Evolutionary conservation across 2,329 filamentous ascomycete species (phyloP).

Genomic region (Aureobasidium uvarum): DNA sequence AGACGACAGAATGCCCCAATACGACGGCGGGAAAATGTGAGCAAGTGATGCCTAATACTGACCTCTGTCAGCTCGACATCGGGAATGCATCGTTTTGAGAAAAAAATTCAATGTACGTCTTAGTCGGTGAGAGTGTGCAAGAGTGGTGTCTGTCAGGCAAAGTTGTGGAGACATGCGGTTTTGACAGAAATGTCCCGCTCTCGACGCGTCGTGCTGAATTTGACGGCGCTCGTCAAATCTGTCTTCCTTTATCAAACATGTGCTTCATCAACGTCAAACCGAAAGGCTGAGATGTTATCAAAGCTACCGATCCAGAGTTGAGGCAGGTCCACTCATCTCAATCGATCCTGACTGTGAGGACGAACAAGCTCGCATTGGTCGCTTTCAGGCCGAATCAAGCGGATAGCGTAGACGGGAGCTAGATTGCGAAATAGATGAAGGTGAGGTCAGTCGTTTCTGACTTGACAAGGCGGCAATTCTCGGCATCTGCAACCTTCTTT

Average conservation of each 20-base stretch:
- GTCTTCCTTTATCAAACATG: neutral
- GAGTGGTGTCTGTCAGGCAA: neutral
- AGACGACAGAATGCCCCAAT: neutral
- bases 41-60: neutral
- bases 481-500: constrained; percentile 6
- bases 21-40: too few species aligned
- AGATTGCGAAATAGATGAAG: constrained; percentile 7
- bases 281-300: neutral
- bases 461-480: neutral
- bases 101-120: too few species aligned
- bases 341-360: neutral
- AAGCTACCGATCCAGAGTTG: neutral
- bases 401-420: neutral
- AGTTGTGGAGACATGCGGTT: neutral
- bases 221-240: neutral
- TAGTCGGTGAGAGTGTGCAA: too few species aligned
- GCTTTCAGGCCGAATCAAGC: constrained; percentile 1
- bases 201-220: neutral
- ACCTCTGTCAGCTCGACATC: neutral
- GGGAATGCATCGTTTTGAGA: too few species aligned
- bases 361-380: constrained; percentile 5
- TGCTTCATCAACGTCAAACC: neutral
- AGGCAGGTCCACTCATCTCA: neutral
- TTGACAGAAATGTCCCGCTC: neutral
- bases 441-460: constrained; percentile 6